phyloP scores from a whole-genome alignment of 2,329 filamentous ascomycete genomes.

The Colletotrichum horii region DNA sequence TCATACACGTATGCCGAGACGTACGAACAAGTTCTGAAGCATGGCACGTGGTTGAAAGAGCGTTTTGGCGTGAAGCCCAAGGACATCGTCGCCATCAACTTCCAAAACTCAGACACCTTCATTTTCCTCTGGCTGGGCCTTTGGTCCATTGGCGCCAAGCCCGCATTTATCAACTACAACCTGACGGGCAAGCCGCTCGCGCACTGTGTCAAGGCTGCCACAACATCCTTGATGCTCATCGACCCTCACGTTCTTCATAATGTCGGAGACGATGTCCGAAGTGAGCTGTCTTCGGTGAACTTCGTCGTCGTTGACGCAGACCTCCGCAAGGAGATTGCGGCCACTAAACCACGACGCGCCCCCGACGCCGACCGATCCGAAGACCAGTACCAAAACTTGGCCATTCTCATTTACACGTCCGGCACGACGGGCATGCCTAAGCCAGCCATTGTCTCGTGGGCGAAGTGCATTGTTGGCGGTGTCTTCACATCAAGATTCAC shows the following conservation, averaged over 20 bases:
- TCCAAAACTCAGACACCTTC: constrained; percentile 81
- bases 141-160: constrained; percentile 83
- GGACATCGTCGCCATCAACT: constrained; percentile 82
- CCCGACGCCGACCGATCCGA: constrained; percentile 62
- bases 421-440: constrained; percentile 88
- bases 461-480: constrained; percentile 62
- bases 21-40: constrained; percentile 73
- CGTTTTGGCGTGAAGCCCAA: constrained; percentile 67
- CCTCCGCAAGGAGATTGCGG: constrained; percentile 58
- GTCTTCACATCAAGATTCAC: constrained; percentile 62
- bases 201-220: constrained; percentile 76
- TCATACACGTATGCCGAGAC: constrained; percentile 77
- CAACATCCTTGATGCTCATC: constrained; percentile 70
- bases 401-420: constrained; percentile 81
- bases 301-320: constrained; percentile 68
- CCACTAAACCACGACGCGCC: constrained; percentile 57
- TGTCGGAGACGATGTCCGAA: constrained; percentile 61
- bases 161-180: constrained; percentile 91
- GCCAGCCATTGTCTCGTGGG: constrained; percentile 77
- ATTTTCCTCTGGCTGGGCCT: constrained; percentile 77
- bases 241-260: constrained; percentile 65
- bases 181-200: constrained; percentile 71
- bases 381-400: constrained; percentile 60
- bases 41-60: constrained; percentile 76
- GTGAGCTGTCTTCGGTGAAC: constrained; percentile 54